These are phyloP conservation scores for Ceratocystis huliohia DNA, from an alignment of 2,329 filamentous ascomycete species.

Conservation along the genomic window DNA sequence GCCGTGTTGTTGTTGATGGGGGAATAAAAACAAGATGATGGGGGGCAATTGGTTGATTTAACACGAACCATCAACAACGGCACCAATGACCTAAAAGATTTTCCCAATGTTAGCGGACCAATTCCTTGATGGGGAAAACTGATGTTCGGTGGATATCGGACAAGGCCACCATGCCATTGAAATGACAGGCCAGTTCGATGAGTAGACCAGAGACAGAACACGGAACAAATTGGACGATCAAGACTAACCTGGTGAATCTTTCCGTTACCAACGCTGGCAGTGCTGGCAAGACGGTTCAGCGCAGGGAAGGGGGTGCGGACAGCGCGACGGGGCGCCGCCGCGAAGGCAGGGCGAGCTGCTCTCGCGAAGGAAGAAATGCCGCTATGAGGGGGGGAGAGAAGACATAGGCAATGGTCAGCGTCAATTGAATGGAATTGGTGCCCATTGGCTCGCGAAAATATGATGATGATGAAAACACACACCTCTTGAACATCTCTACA, in stretches of 20 bases:
- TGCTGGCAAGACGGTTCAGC: slow-evolving; percentile 48
- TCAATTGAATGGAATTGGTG: slow-evolving; percentile 33
- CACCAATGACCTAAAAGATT: slow-evolving; percentile 85
- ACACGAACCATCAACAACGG: slow-evolving; percentile 88
- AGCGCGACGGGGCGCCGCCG: slow-evolving; percentile 44
- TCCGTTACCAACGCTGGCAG: slow-evolving; percentile 45
- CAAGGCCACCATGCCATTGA: slow-evolving; percentile 4
- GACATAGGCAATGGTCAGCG: slow-evolving; percentile 19
- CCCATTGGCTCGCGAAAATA: slow-evolving; percentile 25
- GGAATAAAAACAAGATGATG: neutral
- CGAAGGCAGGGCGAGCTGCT: slow-evolving; percentile 49
- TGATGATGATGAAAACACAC: slow-evolving; percentile 33
- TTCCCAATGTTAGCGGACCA: slow-evolving; percentile 34
- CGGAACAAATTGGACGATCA: neutral
- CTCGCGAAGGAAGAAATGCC: slow-evolving; percentile 53
- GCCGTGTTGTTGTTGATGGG: slow-evolving; percentile 5
- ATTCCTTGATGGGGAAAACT: neutral
- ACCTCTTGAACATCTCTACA: slow-evolving; percentile 76
- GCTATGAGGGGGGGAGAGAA: slow-evolving; percentile 35
- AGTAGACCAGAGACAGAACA: neutral
- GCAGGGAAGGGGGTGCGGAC: slow-evolving; percentile 42
- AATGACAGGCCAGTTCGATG: neutral
- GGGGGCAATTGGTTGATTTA: neutral
- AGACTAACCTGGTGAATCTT: slow-evolving; percentile 54
- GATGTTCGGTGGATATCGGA: slow-evolving; percentile 8